Conservation (phyloP, 495 filamentous ascomycete genomes). For the Penicillium daleae region DNA sequence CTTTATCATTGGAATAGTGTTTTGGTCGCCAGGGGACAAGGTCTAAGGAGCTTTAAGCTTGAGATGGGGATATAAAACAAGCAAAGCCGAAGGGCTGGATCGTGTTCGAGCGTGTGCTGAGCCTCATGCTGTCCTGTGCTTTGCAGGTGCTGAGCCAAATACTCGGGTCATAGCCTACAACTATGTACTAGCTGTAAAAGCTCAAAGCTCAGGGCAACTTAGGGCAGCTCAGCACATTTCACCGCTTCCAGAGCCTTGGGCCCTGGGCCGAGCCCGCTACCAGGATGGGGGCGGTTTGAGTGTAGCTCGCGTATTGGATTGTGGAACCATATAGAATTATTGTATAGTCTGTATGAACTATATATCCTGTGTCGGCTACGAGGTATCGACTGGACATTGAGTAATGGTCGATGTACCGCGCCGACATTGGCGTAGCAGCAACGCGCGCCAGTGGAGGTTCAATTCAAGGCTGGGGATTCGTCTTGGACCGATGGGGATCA, state of each 20-base stretch:
- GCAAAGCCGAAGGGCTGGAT: background rate
- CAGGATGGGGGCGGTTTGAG: background rate
- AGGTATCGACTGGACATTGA: too few species aligned
- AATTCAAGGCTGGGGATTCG: background rate
- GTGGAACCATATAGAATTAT: background rate
- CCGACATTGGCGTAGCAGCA: background rate
- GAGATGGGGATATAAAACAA: background rate
- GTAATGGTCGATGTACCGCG: background rate
- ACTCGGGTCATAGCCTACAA: background rate
- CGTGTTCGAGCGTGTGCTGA: constrained; percentile 8
- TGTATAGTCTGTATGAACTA: background rate
- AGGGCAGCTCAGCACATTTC: constrained; percentile 11
- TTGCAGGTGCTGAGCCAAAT: constrained; percentile 1
- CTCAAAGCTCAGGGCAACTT: background rate
- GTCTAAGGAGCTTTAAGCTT: background rate
- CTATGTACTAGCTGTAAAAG: background rate
- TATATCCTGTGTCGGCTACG: background rate
- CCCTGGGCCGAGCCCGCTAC: constrained; percentile 13
- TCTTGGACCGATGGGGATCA: constrained; percentile 8
- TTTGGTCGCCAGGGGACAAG: background rate
- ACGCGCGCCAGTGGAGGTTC: too few species aligned
- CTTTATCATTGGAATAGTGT: background rate
- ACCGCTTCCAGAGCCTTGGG: constrained; percentile 11
- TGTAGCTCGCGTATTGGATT: background rate
- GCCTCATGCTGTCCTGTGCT: constrained; percentile 1